Conservation (phyloP, 2,329 filamentous ascomycete species). For the Dothistroma septosporum region DNA sequence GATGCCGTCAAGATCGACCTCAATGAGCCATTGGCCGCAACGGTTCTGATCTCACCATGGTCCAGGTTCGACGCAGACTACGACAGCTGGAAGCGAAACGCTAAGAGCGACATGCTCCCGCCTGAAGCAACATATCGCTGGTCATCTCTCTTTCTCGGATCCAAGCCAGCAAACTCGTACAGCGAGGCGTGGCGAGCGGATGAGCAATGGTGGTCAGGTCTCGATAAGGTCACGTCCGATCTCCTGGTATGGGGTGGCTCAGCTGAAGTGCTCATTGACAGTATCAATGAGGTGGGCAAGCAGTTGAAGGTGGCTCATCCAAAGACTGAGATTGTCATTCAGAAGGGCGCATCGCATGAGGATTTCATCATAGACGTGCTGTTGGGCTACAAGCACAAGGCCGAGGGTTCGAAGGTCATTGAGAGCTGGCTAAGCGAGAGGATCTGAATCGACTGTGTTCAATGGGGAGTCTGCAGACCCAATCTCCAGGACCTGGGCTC, state of each 20-base stretch:
- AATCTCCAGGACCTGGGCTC: too few species aligned
- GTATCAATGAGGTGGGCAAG: slow-evolving; percentile 49
- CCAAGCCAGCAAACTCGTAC: slow-evolving; percentile 45
- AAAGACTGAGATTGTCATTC: slow-evolving; percentile 34
- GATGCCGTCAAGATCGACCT: slow-evolving; percentile 40
- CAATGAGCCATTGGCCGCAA: slow-evolving; percentile 44
- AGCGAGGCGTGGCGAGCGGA: slow-evolving; percentile 50
- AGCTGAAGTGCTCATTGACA: slow-evolving; percentile 55
- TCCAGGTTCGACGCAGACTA: slow-evolving; percentile 48
- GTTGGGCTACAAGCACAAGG: slow-evolving; percentile 38
- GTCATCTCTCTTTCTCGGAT: slow-evolving; percentile 46
- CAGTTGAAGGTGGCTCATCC: slow-evolving; percentile 45
- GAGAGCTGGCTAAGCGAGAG: slow-evolving; percentile 39
- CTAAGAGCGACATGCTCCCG: slow-evolving; percentile 50
- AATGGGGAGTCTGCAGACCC: neutral
- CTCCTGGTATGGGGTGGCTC: slow-evolving; percentile 53
- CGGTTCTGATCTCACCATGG: slow-evolving; percentile 58
- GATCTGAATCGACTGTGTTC: slow-evolving; percentile 23
- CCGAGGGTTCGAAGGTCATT: slow-evolving; percentile 35
- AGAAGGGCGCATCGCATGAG: slow-evolving; percentile 38
- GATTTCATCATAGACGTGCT: slow-evolving; percentile 42
- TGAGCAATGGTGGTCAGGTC: slow-evolving; percentile 51
- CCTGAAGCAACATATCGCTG: slow-evolving; percentile 42
- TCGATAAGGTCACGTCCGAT: slow-evolving; percentile 41
- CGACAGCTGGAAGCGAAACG: slow-evolving; percentile 43